phyloP scores from a whole-genome alignment of 768 basidiomycete species.

The Psilocybe subaeruginosa region DNA sequence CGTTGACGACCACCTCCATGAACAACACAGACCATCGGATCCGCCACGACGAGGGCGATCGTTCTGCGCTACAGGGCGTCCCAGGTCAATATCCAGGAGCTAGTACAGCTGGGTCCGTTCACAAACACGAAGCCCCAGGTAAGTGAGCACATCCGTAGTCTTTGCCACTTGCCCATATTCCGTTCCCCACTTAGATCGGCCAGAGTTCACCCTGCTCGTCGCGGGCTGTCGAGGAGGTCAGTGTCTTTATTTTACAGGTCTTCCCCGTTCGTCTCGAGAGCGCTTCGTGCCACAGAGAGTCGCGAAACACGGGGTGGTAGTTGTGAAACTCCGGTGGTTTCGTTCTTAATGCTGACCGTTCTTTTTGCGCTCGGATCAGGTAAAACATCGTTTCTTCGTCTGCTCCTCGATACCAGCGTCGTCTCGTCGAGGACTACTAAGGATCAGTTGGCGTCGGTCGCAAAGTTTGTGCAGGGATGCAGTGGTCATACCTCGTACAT shows the following conservation, averaged over 20 bases:
- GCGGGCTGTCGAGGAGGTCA: constrained; percentile 76
- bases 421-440: constrained; percentile 63
- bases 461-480: constrained; percentile 80
- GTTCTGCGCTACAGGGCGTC: constrained; percentile 23
- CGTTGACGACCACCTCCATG: constrained; percentile 51
- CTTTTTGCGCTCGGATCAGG: constrained; percentile 48
- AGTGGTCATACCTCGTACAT: constrained; percentile 74
- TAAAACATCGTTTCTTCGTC: constrained; percentile 87
- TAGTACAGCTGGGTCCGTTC: constrained; percentile 15
- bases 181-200: constrained; percentile 34
- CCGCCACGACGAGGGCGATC: constrained; percentile 46
- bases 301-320: background rate
- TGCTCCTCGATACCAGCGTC: constrained; percentile 80
- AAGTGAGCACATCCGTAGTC: constrained; percentile 22
- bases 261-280: constrained; percentile 4
- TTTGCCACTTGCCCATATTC: constrained; percentile 14
- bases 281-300: background rate
- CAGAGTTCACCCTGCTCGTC: constrained; percentile 72
- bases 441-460: constrained; percentile 80
- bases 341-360: constrained; percentile 14
- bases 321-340: constrained; percentile 3
- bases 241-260: constrained; percentile 26
- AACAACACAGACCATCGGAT: constrained; percentile 56
- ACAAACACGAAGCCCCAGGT: constrained; percentile 40
- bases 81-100: constrained; percentile 21